These are phyloP conservation scores for Dictyostelium brefeldianum DNA, from an alignment of 78 protist species.

Conservation along the genomic window DNA sequence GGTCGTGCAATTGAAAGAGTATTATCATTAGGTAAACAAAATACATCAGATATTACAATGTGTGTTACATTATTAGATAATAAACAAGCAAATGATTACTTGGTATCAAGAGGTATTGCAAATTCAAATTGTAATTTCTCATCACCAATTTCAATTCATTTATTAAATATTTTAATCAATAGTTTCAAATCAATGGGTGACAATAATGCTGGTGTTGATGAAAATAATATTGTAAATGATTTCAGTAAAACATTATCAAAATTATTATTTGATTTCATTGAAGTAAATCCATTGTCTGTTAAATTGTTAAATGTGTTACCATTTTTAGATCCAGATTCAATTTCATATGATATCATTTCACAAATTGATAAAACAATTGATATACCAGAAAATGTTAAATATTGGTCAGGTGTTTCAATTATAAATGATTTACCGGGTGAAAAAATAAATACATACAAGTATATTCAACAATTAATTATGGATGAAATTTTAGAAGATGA, in stretches of 20 bases:
- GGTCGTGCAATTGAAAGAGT: not conserved
- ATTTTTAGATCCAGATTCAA: not conserved
- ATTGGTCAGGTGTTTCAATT: slow-evolving; percentile 18
- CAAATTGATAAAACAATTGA: not conserved
- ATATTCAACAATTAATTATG: not conserved
- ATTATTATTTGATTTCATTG: not conserved
- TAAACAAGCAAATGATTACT: slow-evolving; percentile 9
- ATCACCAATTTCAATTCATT: slow-evolving; percentile 13
- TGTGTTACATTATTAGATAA: not conserved
- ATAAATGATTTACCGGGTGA: not conserved
- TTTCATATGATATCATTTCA: not conserved
- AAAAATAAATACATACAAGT: not conserved
- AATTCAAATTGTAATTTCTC: slow-evolving; percentile 14
- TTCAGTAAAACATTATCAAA: not conserved
- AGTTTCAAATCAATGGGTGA: not conserved
- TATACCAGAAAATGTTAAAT: not conserved
- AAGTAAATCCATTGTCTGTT: not conserved
- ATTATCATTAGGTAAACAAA: not conserved
- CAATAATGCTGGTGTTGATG: not conserved
- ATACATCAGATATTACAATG: not conserved
- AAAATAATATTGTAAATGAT: too few relatives aligned
- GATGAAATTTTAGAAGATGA: not conserved
- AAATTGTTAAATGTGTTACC: not conserved
- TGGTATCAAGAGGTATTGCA: not conserved
- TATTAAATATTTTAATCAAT: slow-evolving; percentile 10